Base-by-base conservation (phyloP, 345 rosid genomes). In the Carallia pectinifolia region DNA sequence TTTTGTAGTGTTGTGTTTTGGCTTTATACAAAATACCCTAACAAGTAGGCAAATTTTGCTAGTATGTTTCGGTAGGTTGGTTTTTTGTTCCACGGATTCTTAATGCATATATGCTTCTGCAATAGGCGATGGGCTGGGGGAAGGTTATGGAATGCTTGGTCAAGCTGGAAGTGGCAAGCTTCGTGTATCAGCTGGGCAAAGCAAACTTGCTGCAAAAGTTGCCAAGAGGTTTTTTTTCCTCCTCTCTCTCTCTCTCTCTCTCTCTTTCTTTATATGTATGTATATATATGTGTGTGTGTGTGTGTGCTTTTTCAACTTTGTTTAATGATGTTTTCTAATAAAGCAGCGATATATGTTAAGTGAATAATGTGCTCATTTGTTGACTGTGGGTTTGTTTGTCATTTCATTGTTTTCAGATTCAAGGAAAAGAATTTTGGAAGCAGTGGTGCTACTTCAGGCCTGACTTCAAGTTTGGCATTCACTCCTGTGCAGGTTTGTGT, bases 61-160 rank as follows among this genome's bases (percentile, higher is more conserved):
- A 2, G 33, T 3, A 7, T 19, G 60, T 55, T 55, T 55, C 12
- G 31, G 6, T 23, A 3, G 15, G 60, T 12, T 19, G 31, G 60
- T 8, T 19, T 55, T 29, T 12, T 55, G 50, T 44, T 44, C 15
- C 4, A 8, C 60, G 23, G 60, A 56, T 56, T 30, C 60, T 56
- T 27, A 56, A 23, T 6, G 30, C 40, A 56, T 53, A 30, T 40
- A 19, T 55, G 56, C 63, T 62, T 27, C 66, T 61, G 74, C 69
- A 69, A 63, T 68, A 92, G 99, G 97, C 82, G 99, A 92, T 85
- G 97, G 98, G 7, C 81, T 95, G 67, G 99, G 99, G 12, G 98
- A 95, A 79, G 98, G 98, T 27, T 95, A 89, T 84, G 99, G 99
- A 60, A 92, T 95, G 99, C 98, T 95, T 74, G 98, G 99, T 59